Conservation (phyloP, 1,284 basidiomycete genomes). For the Porogramme epimiltina region DNA sequence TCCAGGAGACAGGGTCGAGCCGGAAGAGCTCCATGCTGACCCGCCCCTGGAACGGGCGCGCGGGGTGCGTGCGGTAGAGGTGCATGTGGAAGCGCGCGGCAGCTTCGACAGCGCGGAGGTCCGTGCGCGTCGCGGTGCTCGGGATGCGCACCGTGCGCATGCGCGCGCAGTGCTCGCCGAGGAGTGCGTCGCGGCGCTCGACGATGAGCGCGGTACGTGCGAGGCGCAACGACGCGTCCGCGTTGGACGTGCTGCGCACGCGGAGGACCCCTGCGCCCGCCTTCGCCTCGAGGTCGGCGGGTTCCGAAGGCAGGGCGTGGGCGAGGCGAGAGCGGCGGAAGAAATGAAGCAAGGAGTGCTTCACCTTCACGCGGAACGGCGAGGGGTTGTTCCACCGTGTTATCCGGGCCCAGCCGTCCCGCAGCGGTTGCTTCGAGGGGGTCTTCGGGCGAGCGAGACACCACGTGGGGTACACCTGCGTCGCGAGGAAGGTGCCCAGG, state of each 20-base stretch:
- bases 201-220: constrained; percentile 37
- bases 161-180: constrained; percentile 32
- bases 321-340: constrained; percentile 39
- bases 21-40: constrained; percentile 42
- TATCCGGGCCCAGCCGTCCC: constrained; percentile 56
- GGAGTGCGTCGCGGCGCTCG: constrained; percentile 39
- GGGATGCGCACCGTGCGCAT: constrained; percentile 36
- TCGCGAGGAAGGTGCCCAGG: constrained; percentile 50
- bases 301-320: constrained; percentile 27
- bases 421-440: constrained; percentile 33
- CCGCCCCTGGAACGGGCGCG: constrained; percentile 36
- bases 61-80: constrained; percentile 44
- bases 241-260: constrained; percentile 35
- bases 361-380: constrained; percentile 48
- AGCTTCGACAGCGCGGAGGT: constrained; percentile 39
- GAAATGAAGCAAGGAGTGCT: constrained; percentile 39
- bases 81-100: constrained; percentile 50
- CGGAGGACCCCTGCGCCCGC: constrained; percentile 38
- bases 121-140: constrained; percentile 31
- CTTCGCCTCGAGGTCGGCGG: constrained; percentile 26
- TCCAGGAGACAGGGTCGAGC: constrained; percentile 36
- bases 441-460: constrained; percentile 49
- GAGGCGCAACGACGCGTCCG: constrained; percentile 43
- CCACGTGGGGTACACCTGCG: constrained; percentile 58
- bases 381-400: constrained; percentile 54